Conservation (phyloP, 176 grass and related monocot genomes). For the Pharus latifolius region DNA sequence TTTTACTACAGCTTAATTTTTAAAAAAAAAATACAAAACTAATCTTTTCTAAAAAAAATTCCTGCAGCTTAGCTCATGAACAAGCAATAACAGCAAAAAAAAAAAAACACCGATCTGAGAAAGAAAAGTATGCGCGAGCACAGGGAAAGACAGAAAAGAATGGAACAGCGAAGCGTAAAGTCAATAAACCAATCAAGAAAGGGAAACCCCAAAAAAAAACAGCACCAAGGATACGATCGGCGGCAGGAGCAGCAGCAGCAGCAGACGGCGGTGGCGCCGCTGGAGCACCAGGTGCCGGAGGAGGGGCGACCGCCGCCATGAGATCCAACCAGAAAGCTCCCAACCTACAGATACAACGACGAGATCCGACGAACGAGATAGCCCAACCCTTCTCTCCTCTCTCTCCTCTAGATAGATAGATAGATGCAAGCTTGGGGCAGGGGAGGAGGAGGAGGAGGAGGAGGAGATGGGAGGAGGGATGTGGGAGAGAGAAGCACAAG, state of each 20-base stretch:
- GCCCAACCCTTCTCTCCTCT: slow-evolving; percentile 20
- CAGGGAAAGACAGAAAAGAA: slow-evolving; percentile 16
- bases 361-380: slow-evolving; percentile 33
- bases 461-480: neutral
- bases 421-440: neutral
- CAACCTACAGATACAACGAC: too few species aligned
- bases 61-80: neutral
- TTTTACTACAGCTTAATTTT: neutral
- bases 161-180: neutral
- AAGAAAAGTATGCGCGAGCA: neutral
- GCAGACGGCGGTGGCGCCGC: neutral
- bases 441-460: neutral
- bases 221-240: slow-evolving; percentile 84
- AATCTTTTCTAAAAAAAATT: neutral
- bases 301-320: too few species aligned
- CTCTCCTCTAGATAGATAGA: slow-evolving; percentile 3
- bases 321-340: too few species aligned
- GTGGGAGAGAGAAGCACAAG: slow-evolving; percentile 18
- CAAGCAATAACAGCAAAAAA: neutral
- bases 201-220: neutral
- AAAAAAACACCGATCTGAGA: slow-evolving; percentile 17
- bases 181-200: neutral
- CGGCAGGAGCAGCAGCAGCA: slow-evolving; percentile 14
- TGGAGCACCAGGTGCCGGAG: neutral
- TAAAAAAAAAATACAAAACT: neutral